Conservation (phyloP, 495 filamentous ascomycete species). For the Penicillium flavigenum region DNA sequence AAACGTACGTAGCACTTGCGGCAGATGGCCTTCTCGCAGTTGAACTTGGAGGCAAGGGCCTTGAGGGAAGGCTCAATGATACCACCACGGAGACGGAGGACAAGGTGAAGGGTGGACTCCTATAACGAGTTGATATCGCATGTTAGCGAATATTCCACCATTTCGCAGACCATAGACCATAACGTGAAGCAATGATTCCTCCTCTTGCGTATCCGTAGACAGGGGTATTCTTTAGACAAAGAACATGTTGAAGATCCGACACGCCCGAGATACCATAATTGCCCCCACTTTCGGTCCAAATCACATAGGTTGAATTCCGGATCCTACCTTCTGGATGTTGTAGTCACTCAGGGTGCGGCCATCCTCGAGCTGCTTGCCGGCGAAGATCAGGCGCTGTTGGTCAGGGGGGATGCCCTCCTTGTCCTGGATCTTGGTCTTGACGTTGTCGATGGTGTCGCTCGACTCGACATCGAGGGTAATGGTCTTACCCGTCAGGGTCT, state of each 20-base stretch:
- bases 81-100: slow-evolving; percentile 98
- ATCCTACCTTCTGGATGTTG: slow-evolving; percentile 98
- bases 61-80: slow-evolving; percentile 99
- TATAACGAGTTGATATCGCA: slow-evolving; percentile 36
- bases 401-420: slow-evolving; percentile 99
- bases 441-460: slow-evolving; percentile 98
- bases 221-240: background rate
- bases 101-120: slow-evolving; percentile 98
- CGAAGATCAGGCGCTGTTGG: slow-evolving; percentile 99
- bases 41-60: slow-evolving; percentile 97
- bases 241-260: slow-evolving; percentile 1
- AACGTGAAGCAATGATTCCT: slow-evolving; percentile 9
- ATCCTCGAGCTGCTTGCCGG: slow-evolving; percentile 99
- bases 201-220: slow-evolving; percentile 12
- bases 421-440: slow-evolving; percentile 97
- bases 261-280: slow-evolving; percentile 8
- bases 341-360: slow-evolving; percentile 97
- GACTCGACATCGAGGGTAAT: slow-evolving; percentile 99
- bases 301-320: slow-evolving; percentile 9
- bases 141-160: slow-evolving; percentile 28
- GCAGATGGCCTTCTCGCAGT: slow-evolving; percentile 99
- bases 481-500: slow-evolving; percentile 98
- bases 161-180: slow-evolving; percentile 8
- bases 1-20: slow-evolving; percentile 95
- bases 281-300: slow-evolving; percentile 10